Percentiles rank a stretch among this genome's conserved stretches.
Evolutionary conservation across 306 rosid species (phyloP).

Genomic region (Morella rubra): DNA sequence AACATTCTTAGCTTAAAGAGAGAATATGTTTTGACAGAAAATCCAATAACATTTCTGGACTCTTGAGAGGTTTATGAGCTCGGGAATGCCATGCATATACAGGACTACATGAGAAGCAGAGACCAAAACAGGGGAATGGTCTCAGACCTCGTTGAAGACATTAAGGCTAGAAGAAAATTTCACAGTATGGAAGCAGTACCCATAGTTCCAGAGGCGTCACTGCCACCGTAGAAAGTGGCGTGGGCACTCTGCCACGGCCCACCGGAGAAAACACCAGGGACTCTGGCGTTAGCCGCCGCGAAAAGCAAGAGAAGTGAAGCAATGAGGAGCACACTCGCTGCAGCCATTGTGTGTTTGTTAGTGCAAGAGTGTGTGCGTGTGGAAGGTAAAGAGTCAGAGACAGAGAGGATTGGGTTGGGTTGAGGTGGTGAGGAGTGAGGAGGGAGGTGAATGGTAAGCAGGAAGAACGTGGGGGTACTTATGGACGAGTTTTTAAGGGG

Average conservation of each 20-base stretch:
- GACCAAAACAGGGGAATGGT: background rate
- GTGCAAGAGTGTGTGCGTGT: background rate
- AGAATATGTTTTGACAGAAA: background rate
- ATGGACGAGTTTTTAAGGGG: conserved; percentile 46
- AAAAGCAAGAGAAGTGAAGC: conserved; percentile 46
- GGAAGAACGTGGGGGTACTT: conserved; percentile 61
- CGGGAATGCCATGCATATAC: background rate
- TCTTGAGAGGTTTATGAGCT: too few species aligned
- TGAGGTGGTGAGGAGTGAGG: conserved; percentile 18
- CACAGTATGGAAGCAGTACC: conserved; percentile 33
- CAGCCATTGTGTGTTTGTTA: conserved; percentile 45
- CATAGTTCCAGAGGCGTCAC: conserved; percentile 98
- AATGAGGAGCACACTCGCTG: conserved; percentile 43
- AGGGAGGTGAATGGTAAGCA: conserved; percentile 40
- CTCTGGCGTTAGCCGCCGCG: conserved; percentile 47
- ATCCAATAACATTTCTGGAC: background rate
- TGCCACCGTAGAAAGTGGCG: conserved; percentile 98
- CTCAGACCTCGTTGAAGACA: background rate
- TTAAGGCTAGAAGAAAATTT: background rate
- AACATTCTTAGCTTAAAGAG: background rate
- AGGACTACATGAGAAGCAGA: background rate
- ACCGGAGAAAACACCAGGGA: conserved; percentile 73
- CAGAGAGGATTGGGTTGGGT: background rate
- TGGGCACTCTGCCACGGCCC: conserved; percentile 84
- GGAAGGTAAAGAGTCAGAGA: conserved; percentile 17